Conservation (phyloP, 2,329 filamentous ascomycete genomes). For the Colletotrichum falcatum region DNA sequence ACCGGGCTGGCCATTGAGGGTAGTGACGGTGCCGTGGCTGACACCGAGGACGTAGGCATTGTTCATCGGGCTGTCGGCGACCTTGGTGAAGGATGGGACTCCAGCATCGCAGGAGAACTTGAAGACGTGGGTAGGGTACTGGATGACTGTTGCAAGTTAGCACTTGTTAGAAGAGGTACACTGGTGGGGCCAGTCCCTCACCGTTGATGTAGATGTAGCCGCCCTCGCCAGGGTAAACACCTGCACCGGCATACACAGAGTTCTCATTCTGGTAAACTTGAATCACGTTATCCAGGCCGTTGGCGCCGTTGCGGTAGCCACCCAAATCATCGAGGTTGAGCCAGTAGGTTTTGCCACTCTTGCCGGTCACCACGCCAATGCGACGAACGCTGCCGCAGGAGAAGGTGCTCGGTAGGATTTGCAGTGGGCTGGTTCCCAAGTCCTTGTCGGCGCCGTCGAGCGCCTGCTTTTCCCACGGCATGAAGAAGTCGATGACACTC, state of each 20-base stretch:
- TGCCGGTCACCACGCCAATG: slow-evolving; percentile 63
- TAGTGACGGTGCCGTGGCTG: slow-evolving; percentile 67
- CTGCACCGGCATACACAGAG: slow-evolving; percentile 60
- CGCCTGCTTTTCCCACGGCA: slow-evolving; percentile 64
- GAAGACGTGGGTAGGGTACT: slow-evolving; percentile 67
- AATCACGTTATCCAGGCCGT: slow-evolving; percentile 56
- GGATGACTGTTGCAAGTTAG: slow-evolving; percentile 54
- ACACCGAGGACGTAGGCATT: slow-evolving; percentile 67
- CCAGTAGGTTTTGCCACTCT: slow-evolving; percentile 63
- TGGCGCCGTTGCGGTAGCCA: slow-evolving; percentile 53
- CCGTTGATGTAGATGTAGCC: slow-evolving; percentile 62
- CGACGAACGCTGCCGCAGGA: slow-evolving; percentile 57
- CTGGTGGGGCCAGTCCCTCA: neutral
- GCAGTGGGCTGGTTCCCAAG: slow-evolving; percentile 60
- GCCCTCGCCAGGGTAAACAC: slow-evolving; percentile 61
- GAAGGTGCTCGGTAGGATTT: slow-evolving; percentile 58
- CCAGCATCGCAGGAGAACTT: slow-evolving; percentile 66
- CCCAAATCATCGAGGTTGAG: slow-evolving; percentile 56
- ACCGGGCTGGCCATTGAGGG: slow-evolving; percentile 63
- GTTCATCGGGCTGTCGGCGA: slow-evolving; percentile 60
- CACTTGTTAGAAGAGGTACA: neutral
- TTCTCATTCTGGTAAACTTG: slow-evolving; percentile 58
- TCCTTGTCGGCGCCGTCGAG: slow-evolving; percentile 64
- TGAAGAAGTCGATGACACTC: slow-evolving; percentile 63
- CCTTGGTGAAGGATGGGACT: slow-evolving; percentile 64